Base-by-base conservation (phyloP, 208 protist species). In the Tritrichomonas foetus region DNA sequence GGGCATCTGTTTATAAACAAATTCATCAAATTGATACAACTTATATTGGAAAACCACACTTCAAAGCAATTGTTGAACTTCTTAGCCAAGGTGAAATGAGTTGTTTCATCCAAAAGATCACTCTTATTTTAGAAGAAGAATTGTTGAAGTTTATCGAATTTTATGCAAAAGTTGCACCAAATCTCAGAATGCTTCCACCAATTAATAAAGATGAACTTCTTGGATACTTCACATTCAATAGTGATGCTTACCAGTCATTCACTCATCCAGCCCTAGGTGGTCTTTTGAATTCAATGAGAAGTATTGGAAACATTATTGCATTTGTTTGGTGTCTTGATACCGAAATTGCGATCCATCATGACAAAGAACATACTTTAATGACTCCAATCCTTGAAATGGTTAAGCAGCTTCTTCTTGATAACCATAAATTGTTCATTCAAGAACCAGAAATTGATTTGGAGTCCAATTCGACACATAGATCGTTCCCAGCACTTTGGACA, bases 121-220 rank as follows among this genome's bases (percentile, higher is more conserved):
- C 41, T 22, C 13, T 27, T 20, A 20, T 8, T 16, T 50, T 89
- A 9, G 47, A 89, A 89, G 78, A 89, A 33, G 41, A 89, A 50
- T n/a, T 89, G 20, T 22, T 57, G 11, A 53, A 89, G n/a, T 20
- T 89, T 20, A 3, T 89, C 0, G 47, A 53, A 27, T 8, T 39
- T 39, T 89, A 89, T 57, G 39, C 78, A 89, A 25, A 89, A 57
- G 78, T 89, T 39, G 78, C 78, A 36, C 39, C 78, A 53, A 20
- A 39, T 20, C 33, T 89, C 13, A 25, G 47, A 89, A 39, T 89
- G 20, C 47, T 89, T 53, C 41, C 41, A 89, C 41, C 78, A 49
- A 57, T 53, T 89, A 53, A 25, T 20, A 53, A 57, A 27, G 78
- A 89, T 89, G 78, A 89, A n/a, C 33, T 89, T 5, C 16, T 47